Conservation (phyloP, 208 protist genomes). For the Acanthamoeba divionensis region DNA sequence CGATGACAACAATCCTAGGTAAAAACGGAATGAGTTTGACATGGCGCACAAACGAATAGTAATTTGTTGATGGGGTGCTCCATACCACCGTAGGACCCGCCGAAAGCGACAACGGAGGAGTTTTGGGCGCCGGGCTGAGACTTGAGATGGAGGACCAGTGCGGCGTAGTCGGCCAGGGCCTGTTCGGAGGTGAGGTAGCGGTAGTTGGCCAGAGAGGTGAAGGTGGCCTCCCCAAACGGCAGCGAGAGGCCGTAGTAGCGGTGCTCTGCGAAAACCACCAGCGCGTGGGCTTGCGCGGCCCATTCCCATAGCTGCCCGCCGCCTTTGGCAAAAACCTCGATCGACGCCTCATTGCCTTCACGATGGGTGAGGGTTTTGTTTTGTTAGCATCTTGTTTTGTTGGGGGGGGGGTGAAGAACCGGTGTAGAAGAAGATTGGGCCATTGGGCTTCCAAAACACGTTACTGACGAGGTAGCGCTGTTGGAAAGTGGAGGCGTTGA, state of each 20-base stretch:
- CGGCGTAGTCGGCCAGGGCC: conserved; percentile 84
- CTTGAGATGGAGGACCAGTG: conserved; percentile 70
- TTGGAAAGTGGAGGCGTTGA: neutral
- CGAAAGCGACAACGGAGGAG: conserved; percentile 76
- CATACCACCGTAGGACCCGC: conserved; percentile 84
- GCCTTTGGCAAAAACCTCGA: conserved; percentile 66
- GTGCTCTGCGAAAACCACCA: conserved; percentile 84
- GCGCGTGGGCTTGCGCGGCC: no score
- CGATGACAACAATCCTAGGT: neutral
- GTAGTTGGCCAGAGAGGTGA: neutral
- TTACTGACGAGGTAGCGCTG: neutral
- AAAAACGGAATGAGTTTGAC: no score
- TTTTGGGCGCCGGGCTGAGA: neutral
- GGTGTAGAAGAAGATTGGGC: neutral
- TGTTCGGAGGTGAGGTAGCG: conserved; percentile 49
- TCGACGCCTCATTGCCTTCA: conserved; percentile 41
- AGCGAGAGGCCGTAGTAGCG: conserved; percentile 80
- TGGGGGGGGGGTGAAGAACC: neutral
- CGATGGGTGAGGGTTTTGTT: conserved; percentile 40
- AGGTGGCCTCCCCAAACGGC: conserved; percentile 69
- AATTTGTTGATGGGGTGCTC: no score
- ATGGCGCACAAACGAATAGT: no score
- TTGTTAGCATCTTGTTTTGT: neutral
- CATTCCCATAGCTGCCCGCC: conserved; percentile 75
- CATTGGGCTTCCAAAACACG: neutral